Evolutionary conservation across 352 stramenopile genomes (phyloP).

Genomic region (Pythium sp.): DNA sequence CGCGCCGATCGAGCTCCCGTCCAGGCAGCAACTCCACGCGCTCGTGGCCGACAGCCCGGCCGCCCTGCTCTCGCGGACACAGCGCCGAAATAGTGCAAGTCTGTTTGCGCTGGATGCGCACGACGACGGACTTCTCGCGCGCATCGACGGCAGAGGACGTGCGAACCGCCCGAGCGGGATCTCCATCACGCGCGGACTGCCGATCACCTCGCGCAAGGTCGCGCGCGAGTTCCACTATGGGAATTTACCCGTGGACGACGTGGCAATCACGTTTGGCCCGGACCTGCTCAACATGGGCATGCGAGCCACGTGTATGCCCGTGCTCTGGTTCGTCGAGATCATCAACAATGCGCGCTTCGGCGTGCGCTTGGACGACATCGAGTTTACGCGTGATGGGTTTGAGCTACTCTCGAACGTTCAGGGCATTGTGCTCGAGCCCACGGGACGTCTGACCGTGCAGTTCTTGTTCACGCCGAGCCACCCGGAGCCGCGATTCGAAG

Average conservation of each 20-base stretch:
- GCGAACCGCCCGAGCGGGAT: conserved; percentile 26
- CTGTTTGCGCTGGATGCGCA: conserved; percentile 6
- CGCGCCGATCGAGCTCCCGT: conserved; percentile 13
- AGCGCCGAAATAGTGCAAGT: background rate
- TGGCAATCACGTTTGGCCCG: conserved; percentile 38
- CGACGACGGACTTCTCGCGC: background rate
- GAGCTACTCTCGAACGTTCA: conserved; percentile 35
- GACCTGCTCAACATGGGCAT: conserved; percentile 33
- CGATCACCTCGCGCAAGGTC: background rate
- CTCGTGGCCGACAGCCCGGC: conserved; percentile 10
- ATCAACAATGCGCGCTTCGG: conserved; percentile 32
- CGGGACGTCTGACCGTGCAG: conserved; percentile 31
- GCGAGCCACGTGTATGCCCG: conserved; percentile 32
- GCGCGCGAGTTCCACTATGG: background rate
- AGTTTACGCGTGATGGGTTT: conserved; percentile 45
- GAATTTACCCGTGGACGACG: conserved; percentile 13
- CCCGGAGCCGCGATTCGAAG: conserved; percentile 20
- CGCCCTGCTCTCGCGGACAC: conserved; percentile 5
- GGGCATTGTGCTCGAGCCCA: conserved; percentile 33
- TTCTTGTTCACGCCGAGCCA: conserved; percentile 37
- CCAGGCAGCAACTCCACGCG: conserved; percentile 8
- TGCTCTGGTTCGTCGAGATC: conserved; percentile 29
- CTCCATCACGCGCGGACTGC: conserved; percentile 33
- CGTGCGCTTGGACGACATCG: conserved; percentile 34
- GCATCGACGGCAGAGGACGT: conserved; percentile 11